Evolutionary conservation across 2,329 filamentous ascomycete genomes (phyloP).

Genomic region (Nemania sp.): DNA sequence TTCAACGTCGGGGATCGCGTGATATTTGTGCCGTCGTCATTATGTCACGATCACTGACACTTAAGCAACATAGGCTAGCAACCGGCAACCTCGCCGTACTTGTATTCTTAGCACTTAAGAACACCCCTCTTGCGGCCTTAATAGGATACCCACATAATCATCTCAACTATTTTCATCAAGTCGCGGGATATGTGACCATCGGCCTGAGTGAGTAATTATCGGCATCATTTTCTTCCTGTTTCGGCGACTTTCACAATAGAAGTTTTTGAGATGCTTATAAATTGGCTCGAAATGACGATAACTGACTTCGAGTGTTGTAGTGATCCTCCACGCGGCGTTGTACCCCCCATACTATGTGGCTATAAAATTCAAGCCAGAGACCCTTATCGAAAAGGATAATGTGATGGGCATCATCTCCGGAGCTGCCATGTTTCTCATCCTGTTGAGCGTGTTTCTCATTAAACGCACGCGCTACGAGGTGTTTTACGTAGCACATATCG

Average conservation of each 20-base stretch:
- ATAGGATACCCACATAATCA: neutral
- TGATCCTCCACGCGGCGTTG: neutral
- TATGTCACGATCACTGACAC: neutral
- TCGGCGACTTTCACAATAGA: too few relatives aligned
- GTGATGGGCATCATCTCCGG: neutral
- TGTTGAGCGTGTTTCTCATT: neutral
- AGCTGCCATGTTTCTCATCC: neutral
- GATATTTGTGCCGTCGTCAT: neutral
- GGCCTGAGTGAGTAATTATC: too few relatives aligned
- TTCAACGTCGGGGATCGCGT: neutral
- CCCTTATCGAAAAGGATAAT: neutral
- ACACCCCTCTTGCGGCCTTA: neutral
- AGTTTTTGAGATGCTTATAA: too few relatives aligned
- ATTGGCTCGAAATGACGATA: too few relatives aligned
- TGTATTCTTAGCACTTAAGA: conserved; percentile 1
- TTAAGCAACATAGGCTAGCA: neutral
- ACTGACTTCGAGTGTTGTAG: too few relatives aligned
- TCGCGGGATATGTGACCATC: neutral
- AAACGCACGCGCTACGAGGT: conserved; percentile 1
- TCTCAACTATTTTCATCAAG: conserved; percentile 1
- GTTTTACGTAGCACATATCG: neutral
- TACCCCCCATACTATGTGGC: neutral
- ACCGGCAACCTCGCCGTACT: neutral
- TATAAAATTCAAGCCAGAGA: neutral
- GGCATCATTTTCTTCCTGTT: too few relatives aligned